phyloP scores from a whole-genome alignment of 202 grass and related monocot species.

The Brachypodium distachyon region DNA sequence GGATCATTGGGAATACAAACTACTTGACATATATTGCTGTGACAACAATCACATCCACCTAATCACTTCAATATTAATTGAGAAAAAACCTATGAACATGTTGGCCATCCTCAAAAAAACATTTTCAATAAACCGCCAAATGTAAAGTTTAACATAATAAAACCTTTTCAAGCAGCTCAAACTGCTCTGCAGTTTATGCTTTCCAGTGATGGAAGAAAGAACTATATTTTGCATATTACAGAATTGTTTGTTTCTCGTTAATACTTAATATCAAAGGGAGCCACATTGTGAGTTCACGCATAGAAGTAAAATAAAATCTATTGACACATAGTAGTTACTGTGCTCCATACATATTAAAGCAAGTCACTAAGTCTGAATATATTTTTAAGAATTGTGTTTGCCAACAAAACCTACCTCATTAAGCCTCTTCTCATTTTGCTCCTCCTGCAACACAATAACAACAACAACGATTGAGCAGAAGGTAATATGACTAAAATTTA shows the following conservation, averaged over 20 bases:
- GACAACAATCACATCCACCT: not conserved
- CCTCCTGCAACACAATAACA: slow-evolving; percentile 45
- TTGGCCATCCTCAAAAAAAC: not conserved
- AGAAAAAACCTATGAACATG: not conserved
- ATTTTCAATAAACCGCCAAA: not conserved
- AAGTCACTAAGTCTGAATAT: slow-evolving; percentile 11
- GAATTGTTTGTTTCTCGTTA: not conserved
- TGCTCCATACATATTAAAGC: not conserved
- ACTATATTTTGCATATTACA: not conserved
- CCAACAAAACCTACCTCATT: slow-evolving; percentile 52
- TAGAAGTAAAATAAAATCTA: not conserved
- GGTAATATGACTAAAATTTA: not conserved
- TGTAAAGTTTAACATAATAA: not conserved
- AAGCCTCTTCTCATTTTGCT: slow-evolving; percentile 49
- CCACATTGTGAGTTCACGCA: not conserved
- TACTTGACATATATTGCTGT: not conserved
- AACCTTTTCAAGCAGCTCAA: not conserved
- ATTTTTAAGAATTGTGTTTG: not conserved
- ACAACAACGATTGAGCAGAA: not conserved
- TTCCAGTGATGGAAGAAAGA: not conserved
- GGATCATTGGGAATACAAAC: too few relatives aligned
- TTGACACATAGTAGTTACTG: not conserved
- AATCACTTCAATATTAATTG: not conserved
- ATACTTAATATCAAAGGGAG: not conserved
- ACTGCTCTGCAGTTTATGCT: not conserved